A percentile compares a stretch with the other conserved stretches of the same genome.
These are phyloP conservation scores for Cynara cardunculus DNA, from an alignment of 129 eudicot genomes.

Conservation along the genomic window DNA sequence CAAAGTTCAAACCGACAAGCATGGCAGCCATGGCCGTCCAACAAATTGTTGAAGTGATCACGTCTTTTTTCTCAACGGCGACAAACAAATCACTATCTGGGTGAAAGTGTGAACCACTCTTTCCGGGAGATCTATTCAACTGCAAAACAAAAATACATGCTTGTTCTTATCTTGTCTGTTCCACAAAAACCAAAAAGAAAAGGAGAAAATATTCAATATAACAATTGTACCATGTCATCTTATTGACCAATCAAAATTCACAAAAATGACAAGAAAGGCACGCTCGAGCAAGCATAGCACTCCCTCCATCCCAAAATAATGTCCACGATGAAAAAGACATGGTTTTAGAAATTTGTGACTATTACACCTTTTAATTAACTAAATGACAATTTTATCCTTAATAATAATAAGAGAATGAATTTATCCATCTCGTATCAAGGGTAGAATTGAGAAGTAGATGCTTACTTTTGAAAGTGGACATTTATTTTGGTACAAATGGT, in stretches of 20 bases:
- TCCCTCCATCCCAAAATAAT: neutral
- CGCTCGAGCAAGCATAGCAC: neutral
- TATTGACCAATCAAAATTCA: neutral
- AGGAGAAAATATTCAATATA: neutral
- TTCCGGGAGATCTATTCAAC: constrained; percentile 59
- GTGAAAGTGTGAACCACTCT: constrained; percentile 56
- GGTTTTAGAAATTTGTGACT: neutral
- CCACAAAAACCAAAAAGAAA: constrained; percentile 3
- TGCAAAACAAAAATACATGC: constrained; percentile 11
- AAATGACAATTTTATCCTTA: neutral
- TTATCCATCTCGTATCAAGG: neutral
- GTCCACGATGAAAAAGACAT: neutral
- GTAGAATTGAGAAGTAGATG: neutral
- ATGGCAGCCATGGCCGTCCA: constrained; percentile 50
- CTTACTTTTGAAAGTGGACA: neutral
- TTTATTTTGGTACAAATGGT: neutral
- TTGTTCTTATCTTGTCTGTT: neutral
- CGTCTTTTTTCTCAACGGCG: constrained; percentile 44
- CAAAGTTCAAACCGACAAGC: constrained; percentile 43
- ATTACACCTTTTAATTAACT: neutral
- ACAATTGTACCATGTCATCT: neutral
- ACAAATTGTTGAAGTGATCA: constrained; percentile 51
- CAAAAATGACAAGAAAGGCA: constrained; percentile 1
- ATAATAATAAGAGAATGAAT: neutral
- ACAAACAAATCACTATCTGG: constrained; percentile 47